Conservation (phyloP, 2,329 filamentous ascomycete species). For the Claviceps arundinis region DNA sequence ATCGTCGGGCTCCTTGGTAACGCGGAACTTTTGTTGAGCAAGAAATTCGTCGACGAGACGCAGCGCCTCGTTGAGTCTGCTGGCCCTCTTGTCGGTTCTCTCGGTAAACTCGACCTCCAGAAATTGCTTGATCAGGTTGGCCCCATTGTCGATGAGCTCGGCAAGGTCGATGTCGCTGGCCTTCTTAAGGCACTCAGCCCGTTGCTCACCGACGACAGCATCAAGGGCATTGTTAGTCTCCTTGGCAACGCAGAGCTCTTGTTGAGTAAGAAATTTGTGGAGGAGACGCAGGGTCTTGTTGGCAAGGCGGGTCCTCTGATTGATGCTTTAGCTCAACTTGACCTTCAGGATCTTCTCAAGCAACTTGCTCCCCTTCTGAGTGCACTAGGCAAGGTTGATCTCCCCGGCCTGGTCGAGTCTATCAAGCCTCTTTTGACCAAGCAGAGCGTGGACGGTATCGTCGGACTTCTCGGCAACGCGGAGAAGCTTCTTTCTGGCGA, state of each 20-base stretch:
- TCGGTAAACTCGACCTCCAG: slow-evolving; percentile 21
- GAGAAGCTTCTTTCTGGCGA: not conserved
- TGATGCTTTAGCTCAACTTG: slow-evolving; percentile 7
- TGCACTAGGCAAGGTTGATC: slow-evolving; percentile 17
- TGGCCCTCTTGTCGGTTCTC: slow-evolving; percentile 18
- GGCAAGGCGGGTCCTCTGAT: slow-evolving; percentile 18
- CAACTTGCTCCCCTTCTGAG: slow-evolving; percentile 13
- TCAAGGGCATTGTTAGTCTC: slow-evolving; percentile 20
- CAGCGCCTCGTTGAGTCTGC: slow-evolving; percentile 16
- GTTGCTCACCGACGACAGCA: slow-evolving; percentile 17
- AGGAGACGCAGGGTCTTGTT: slow-evolving; percentile 19
- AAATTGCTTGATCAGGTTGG: slow-evolving; percentile 18
- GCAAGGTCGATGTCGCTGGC: slow-evolving; percentile 19
- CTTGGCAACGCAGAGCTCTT: slow-evolving; percentile 19
- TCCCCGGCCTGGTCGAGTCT: slow-evolving; percentile 16
- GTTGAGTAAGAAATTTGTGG: slow-evolving; percentile 19
- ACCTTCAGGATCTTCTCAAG: slow-evolving; percentile 11
- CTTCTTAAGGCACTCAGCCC: slow-evolving; percentile 16
- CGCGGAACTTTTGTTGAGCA: slow-evolving; percentile 17
- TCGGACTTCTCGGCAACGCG: not conserved
- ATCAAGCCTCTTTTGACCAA: slow-evolving; percentile 18
- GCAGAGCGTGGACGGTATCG: slow-evolving; percentile 14
- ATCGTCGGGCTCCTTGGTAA: slow-evolving; percentile 15
- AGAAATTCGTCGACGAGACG: slow-evolving; percentile 19
- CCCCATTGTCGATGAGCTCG: slow-evolving; percentile 16